Evolutionary conservation across 1,284 basidiomycete genomes (phyloP), one percentile per base, ranked within the genome.

Genomic region (Ganoderma leucocontextum): DNA sequence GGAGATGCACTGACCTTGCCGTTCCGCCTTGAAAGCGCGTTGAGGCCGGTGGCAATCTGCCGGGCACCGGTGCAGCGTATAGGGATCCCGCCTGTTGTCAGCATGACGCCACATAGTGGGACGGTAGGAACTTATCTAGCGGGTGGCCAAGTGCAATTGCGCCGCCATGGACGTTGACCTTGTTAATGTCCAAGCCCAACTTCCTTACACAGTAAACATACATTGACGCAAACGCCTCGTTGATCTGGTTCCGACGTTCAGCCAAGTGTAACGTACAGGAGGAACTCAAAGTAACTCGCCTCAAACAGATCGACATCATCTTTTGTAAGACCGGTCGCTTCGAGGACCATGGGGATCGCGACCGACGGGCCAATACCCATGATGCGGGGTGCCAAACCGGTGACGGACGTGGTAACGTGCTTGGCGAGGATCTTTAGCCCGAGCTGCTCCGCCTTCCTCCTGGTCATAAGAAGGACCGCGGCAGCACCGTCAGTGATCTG

Each of bases 151-250:
- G 85, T 13, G 95, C 95, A 73, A 96, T 96, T 0, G 95, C 95
- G 0, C 96, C 95, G 38, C 96, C 96, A 73, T 95, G 93, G 15
- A 95, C 93, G 76, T 97, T 96, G 60, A 96, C 92, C 83, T 93
- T 90, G 62, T 87, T 86, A 38, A 83, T 81, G 72, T 89, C 85
- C n/a, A 98, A 82, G 38, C 86, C 86, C 41, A 98, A 86, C 75
- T 90, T 84, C 72, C 92, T 89, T 58, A 95, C 83, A 63, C 89
- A 91, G 81, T 97, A 96, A 25, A 96, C 89, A 64, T 89, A 94
- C 83, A 95, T 94, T 0, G 94, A 95, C 10, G 95, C 94, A 74
- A 96, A 96, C 0, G 95, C 95, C 79, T 98, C 96, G 80, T 98
- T 98, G 77, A 95, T 91, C 91, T 94, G 65, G 13, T 29, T 5